phyloP scores from a whole-genome alignment of 768 basidiomycete genomes.

The Phallus indusiatus region DNA sequence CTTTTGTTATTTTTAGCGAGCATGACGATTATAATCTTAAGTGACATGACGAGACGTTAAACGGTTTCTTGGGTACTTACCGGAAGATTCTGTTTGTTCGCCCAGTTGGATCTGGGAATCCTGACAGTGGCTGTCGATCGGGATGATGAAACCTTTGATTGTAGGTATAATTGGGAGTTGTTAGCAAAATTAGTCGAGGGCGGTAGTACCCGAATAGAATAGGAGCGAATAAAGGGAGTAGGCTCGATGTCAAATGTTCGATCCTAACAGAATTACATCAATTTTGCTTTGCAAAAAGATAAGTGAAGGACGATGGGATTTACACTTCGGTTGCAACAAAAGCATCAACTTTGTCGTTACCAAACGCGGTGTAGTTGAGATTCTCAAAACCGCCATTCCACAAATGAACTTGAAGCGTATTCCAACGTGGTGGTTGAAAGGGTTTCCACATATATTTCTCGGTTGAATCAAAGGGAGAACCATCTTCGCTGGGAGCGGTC shows the following conservation, averaged over 20 bases:
- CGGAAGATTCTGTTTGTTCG: slow-evolving; percentile 61
- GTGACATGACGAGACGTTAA: neutral
- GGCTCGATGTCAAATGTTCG: slow-evolving; percentile 59
- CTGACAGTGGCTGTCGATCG: slow-evolving; percentile 34
- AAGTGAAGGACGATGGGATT: slow-evolving; percentile 19
- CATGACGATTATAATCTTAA: neutral
- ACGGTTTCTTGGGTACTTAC: neutral
- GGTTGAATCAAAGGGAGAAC: slow-evolving; percentile 14
- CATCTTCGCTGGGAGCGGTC: slow-evolving; percentile 31
- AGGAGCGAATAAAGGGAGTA: slow-evolving; percentile 57
- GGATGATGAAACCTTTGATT: slow-evolving; percentile 66
- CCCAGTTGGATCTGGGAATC: slow-evolving; percentile 64
- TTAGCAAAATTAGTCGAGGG: slow-evolving; percentile 64
- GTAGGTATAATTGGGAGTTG: slow-evolving; percentile 81
- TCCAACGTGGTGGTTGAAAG: slow-evolving; percentile 44
- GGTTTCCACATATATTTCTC: slow-evolving; percentile 14
- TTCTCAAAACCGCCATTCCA: slow-evolving; percentile 70
- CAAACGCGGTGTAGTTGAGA: slow-evolving; percentile 53
- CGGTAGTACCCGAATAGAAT: slow-evolving; percentile 70
- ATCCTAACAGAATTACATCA: slow-evolving; percentile 41
- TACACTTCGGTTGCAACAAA: slow-evolving; percentile 77
- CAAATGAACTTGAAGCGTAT: slow-evolving; percentile 50
- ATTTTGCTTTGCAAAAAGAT: neutral
- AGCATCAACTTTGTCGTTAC: slow-evolving; percentile 47
- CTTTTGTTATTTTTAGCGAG: slow-evolving; percentile 24